Base-by-base conservation (phyloP, 805 yeast genomes). In the Pichia paraexigua region DNA sequence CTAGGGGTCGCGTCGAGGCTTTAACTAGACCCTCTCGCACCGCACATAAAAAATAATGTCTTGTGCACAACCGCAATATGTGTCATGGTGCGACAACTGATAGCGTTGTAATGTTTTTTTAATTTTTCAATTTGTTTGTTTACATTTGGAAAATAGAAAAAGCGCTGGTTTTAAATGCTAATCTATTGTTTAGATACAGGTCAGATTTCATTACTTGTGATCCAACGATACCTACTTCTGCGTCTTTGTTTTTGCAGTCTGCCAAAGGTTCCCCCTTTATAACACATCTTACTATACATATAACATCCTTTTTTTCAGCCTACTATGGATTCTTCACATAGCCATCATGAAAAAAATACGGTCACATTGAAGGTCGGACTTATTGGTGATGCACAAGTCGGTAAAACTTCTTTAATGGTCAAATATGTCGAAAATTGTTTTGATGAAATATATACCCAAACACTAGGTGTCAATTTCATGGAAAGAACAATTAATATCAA, bases 351-450 rank as follows among this genome's bases (percentile, higher is more conserved):
- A 40, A 65, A 64, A 48, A 71, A 70, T 54, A 63, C 71, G 53
- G 86, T 83, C 28, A 80, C 87, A 1, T 70, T 92, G 46, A 94
- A 92, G 61, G 90, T 92, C 20, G 98, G 97, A 3, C 78, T 92
- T 45, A 80, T 92, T 47, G 99, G 99, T 7, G 98, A 92, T 67
- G 95, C 96, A 2, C 95, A 89, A 62, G 90, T 91, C 7, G 99
- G 99, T 6, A 92, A 92, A 63, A 92, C 99, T 0, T 88, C 97
- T 7, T 70, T 92, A 53, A 91, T 92, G 98, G 96, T 91, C 24
- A 90, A 92, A 64, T 92, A 91, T 64, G 97, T 92, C n/a, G 97
- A 92, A 63, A 95, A 95, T 50, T 80, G 87, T 35, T 92, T 87
- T 65, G 95, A 90, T 63, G 94, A 88, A 62, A 89, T 85, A 54